Evolutionary conservation across 1,139 yeast genomes (phyloP), one percentile per base, ranked within the genome.

Genomic region (Yamadazyma friedrichii): DNA sequence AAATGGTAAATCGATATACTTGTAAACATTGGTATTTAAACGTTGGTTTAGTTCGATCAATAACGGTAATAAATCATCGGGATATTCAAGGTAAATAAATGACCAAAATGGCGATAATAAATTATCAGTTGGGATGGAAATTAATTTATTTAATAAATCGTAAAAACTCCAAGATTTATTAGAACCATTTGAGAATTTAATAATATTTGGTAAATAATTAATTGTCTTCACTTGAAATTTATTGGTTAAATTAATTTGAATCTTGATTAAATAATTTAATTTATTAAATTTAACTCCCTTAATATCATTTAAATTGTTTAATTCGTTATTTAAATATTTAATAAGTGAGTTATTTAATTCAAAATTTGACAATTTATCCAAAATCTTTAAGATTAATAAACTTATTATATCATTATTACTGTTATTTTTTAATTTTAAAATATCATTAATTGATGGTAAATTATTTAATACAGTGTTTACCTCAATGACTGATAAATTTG

Each of bases 31-130:
- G 45, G 80, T 74, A 45, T 80, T 74, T 41, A 84, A 72, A 49
- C 96, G 74, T 1, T 88, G 69, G 22, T 88, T 72, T 0, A 86
- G 68, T 56, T 89, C 94, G 56, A 89, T 95, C 12, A 91, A 50
- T 31, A 88, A 59, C 12, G 66, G 66, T 84, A 88, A 84, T 24
- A 62, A 42, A 13, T 36, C 39, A 2, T 28, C 33, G 5, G 54
- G 55, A 8, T 32, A 30, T 2, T 38, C 30, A 10, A 42, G 24
- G 17, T 43, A 38, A 13, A 51, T 33, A 4, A 51, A 38, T 9
- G 46, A 29, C 43, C 46, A 51, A 6, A 51, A 36, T 3, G 54
- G 51, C 25, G 43, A 43, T 9, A 42, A 10, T 27, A 50, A 27
- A 9, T 42, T 36, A 1, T 42, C 42, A 2, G 46, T 37, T 8